Evolutionary conservation across 2,329 filamentous ascomycete species (phyloP), one percentile per base, ranked within the genome.

Genomic region (Cladosporium phlei): DNA sequence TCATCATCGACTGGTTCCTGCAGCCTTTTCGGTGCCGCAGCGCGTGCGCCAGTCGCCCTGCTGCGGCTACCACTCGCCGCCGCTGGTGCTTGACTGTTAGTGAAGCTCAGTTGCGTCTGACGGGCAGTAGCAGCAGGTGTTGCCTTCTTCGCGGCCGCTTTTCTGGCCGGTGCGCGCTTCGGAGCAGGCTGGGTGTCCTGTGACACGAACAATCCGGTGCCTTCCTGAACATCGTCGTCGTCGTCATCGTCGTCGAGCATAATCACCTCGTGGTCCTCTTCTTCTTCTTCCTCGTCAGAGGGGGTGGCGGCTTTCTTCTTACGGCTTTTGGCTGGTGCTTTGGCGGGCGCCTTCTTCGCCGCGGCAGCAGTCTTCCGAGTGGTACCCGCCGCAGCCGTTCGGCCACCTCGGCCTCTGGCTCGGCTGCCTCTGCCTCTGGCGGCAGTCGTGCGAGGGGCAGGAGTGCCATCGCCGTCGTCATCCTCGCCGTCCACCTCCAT

Each of bases 401-500:
- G 65, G 4, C 59, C 63, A 28, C 56, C 54, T 44, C 70, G 59
- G 17, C 68, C 64, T 32, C 70, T 69, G 24, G 69, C 60, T 12
- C 71, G 70, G 28, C 69, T 62, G 10, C 72, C 72, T 45, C 76
- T 68, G 19, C 75, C 75, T 47, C 72, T 68, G 16, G 67, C 63
- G 21, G 69, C 62, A 17, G 65, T 65, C 47, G 66, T 63, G 40
- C 66, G 67, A 16, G 67, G 52, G 32, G 60, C 53, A 16, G 62
- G 48, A 7, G 49, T 48, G 37, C 52, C 56, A 5, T 58, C 59
- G 20, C 56, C 46, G 34, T 55, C 50, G 16, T 55, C 52, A 9
- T 60, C 61, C 3, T 67, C 63, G 12, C 67, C 67, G 4, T 64
- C 72, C 27, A 69, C 69, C 32, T 69, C 66, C 11, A 71, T 71